phyloP scores from a whole-genome alignment of 345 rosid genomes.

The Brassica carinata region DNA sequence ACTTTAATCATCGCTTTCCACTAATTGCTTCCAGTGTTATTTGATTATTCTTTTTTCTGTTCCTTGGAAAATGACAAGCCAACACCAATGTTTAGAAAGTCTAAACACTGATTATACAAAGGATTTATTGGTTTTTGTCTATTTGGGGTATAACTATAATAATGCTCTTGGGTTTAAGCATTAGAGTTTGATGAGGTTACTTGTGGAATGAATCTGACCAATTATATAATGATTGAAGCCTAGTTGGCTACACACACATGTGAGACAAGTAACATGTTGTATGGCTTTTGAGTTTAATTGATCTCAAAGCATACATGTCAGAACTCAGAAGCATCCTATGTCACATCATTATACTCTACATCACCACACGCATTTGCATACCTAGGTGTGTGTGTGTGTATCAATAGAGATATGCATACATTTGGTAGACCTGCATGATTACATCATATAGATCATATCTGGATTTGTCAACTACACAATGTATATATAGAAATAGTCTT shows the following conservation, averaged over 20 bases:
- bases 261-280: constrained; percentile 24
- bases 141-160: neutral
- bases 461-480: constrained; percentile 34
- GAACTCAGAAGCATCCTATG: constrained; percentile 40
- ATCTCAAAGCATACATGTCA: constrained; percentile 23
- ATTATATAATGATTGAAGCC: constrained; percentile 25
- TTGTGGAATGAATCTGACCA: constrained; percentile 20
- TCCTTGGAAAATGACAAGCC: constrained; percentile 21
- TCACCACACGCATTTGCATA: constrained; percentile 13
- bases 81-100: constrained; percentile 17
- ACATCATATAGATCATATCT: constrained; percentile 20
- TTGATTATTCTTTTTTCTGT: neutral
- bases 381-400: neutral
- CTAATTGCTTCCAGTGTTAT: constrained; percentile 18
- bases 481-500: neutral
- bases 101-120: constrained; percentile 25
- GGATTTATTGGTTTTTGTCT: neutral
- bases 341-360: constrained; percentile 17
- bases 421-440: constrained; percentile 6
- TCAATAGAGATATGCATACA: neutral
- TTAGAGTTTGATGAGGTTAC: constrained; percentile 21
- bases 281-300: constrained; percentile 34
- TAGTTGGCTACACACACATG: constrained; percentile 25
- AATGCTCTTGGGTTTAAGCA: constrained; percentile 7
- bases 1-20: constrained; percentile 22